phyloP scores from a whole-genome alignment of 768 basidiomycete genomes.

The Lactarius trivialis region DNA sequence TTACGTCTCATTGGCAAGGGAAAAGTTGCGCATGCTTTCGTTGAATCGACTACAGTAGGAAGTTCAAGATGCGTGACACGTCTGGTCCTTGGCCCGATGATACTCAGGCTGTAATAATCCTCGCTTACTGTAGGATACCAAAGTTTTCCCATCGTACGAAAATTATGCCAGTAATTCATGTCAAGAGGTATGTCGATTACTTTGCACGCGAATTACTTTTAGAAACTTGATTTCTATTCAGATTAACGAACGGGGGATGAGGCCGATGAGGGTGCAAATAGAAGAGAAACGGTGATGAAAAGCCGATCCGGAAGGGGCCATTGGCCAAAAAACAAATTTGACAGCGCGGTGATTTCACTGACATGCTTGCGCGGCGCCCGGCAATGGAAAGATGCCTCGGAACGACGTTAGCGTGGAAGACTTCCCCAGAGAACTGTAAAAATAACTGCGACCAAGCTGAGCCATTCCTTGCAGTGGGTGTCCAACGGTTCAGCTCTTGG shows the following conservation, averaged over 20 bases:
- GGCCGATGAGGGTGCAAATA: no score
- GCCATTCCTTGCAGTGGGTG: no score
- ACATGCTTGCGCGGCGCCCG: no score
- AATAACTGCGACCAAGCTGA: no score
- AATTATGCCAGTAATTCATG: no score
- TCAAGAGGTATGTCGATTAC: not conserved
- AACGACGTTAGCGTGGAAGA: not conserved
- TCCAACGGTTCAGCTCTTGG: no score
- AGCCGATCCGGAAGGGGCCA: not conserved
- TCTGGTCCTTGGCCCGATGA: no score
- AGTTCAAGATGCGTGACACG: not conserved
- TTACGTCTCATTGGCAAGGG: not conserved
- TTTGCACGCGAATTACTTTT: not conserved
- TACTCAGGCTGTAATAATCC: no score
- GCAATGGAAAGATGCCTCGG: not conserved
- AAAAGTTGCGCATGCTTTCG: not conserved
- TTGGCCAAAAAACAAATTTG: not conserved
- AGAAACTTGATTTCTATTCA: not conserved
- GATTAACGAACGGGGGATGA: no score
- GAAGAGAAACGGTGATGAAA: not conserved
- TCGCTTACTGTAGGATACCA: no score
- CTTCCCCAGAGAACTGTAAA: no score
- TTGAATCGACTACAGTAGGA: not conserved
- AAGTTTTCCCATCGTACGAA: no score
- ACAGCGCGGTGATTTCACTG: not conserved